Evolutionary conservation across 2,329 filamentous ascomycete genomes (phyloP), one percentile per base, ranked within the genome.

Genomic region (Pyricularia sp.): DNA sequence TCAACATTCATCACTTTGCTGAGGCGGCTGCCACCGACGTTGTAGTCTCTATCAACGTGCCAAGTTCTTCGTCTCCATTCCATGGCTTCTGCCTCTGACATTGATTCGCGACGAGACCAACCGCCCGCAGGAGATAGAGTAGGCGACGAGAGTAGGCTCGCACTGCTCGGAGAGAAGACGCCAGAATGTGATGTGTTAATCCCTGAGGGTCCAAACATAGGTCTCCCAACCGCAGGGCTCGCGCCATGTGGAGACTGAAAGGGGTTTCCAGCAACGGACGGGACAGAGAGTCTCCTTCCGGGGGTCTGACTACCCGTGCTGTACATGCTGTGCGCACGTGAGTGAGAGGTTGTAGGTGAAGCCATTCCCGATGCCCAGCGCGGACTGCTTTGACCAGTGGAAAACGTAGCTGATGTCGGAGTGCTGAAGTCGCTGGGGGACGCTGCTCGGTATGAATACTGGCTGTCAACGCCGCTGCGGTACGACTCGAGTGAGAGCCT

Each of bases 31-130:
- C 89, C 91, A 66, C 89, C 87, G 36, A 88, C 65, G 1, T 84
- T 84, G 71, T 88, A 88, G 71, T 85, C 85, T 20, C 86, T 84
- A 71, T 93, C 92, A 0, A 93, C 92, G 78, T 97, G 94, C 94
- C 94, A 97, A 2, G 94, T 97, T 68, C 93, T 87, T 71, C 94
- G 85, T 72, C 93, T 88, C 86, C 89, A 92, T 69, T 92, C 91
- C 61, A 93, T 89, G 71, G 97, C 93, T 0, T 86, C 81, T 25
- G 83, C 81, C 67, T 84, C 87, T 10, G 85, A 81, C 2, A 82
- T 81, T 0, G 91, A 91, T 59, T 93, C 91, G 61, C 90, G 84
- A 33, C 90, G 82, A 4, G 86, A 84, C 78, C 88, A 90, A 9
- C 83, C 82, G 0, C 73, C 71, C 42, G 89, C 87, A 0, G 85